Evolutionary conservation across 1,284 basidiomycete genomes (phyloP), one percentile per base, ranked within the genome.

Genomic region (Marasmius tenuissimus): DNA sequence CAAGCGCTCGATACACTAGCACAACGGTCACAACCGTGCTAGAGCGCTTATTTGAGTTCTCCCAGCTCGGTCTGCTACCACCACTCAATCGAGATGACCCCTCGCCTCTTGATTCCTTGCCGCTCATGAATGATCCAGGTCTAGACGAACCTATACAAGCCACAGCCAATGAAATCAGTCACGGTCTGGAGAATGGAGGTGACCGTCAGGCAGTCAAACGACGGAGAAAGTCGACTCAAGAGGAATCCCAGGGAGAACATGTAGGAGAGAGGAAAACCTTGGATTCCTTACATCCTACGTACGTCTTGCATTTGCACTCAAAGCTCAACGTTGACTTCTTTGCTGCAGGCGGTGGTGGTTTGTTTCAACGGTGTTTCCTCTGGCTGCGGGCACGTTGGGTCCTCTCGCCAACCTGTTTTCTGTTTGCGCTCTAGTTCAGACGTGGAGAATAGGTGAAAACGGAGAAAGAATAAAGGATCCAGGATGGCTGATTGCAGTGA

Each of bases 401-500:
- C 76, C 78, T 0, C 61, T 79, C 9, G 74, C 75, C 6, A 78
- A 74, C 58, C 62, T 78, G 12, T 75, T 78, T 53, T 76, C 75
- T 4, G 69, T 76, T 0, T 78, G 77, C 55, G 69, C 75, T 1
- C 63, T 76, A 12, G 70, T 70, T 3, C 72, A 75, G 45, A 65
- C 69, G 16, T 78, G 76, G 77, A 68, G 70, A 37, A 60, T 75
- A 8, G 34, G 64, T 35, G 57, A 60, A 3, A n/a, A 63, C 20
- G 67, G 69, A 33, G 56, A 42, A n/a, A 59, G 61, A n/a, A 63
- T 76, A 7, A 20, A 56, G 2, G 74, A 77, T 62, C 73, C 73
- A 12, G 58, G 62, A 22, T 75, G 75, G 75, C 54, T 75, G 14
- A 61, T 72, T 3, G 66, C 63, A 3, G 47, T 75, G 7, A 76